Evolutionary conservation across 2,329 filamentous ascomycete genomes (phyloP).

Genomic region (Trichoderma pleuroti): DNA sequence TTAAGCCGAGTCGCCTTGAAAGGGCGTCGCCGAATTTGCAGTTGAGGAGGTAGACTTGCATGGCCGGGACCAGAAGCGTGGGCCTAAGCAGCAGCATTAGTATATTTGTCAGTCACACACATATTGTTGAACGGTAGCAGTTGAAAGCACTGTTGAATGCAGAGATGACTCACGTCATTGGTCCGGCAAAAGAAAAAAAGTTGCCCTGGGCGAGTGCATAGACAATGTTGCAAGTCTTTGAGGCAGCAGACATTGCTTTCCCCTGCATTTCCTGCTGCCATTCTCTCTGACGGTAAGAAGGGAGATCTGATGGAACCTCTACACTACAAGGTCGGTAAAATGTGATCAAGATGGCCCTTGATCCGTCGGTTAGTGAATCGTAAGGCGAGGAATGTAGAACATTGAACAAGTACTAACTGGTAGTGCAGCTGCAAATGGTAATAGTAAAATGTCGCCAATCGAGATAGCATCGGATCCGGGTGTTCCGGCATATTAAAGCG

Average conservation of each 20-base stretch:
- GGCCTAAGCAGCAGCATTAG: not conserved
- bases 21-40: conserved; percentile 12
- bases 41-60: conserved; percentile 16
- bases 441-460: conserved; percentile 6
- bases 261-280: conserved; percentile 11
- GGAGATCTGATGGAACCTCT: conserved; percentile 1
- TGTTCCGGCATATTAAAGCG: conserved; percentile 3
- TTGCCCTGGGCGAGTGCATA: conserved; percentile 13
- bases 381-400: too few species aligned
- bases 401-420: not conserved
- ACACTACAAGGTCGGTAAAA: conserved; percentile 4
- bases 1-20: conserved; percentile 4
- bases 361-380: not conserved
- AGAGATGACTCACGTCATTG: conserved; percentile 1
- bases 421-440: conserved; percentile 13
- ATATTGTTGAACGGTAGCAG: too few species aligned
- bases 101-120: not conserved
- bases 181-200: not conserved
- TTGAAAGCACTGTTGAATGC: too few species aligned
- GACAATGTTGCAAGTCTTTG: conserved; percentile 13
- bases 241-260: conserved; percentile 12
- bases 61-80: not conserved
- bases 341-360: conserved; percentile 1
- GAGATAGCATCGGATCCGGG: not conserved
- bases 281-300: conserved; percentile 4